Conservation (phyloP, 164 flowering plant genomes). For the Liriodendron chinense region DNA sequence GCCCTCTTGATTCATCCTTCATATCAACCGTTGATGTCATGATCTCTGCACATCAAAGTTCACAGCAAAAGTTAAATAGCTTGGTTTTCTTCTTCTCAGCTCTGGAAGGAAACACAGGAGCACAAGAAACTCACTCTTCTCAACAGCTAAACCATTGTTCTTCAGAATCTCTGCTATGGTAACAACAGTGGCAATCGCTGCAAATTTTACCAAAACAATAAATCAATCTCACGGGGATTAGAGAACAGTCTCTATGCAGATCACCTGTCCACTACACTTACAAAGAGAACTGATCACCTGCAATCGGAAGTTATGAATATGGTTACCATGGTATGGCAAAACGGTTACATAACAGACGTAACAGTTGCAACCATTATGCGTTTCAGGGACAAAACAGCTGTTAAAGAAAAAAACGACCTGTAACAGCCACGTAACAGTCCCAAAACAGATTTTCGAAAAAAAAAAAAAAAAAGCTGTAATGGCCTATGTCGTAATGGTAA, state of each 20-base stretch:
- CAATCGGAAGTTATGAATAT: too few relatives aligned
- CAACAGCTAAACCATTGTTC: conserved; percentile 46
- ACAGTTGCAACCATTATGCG: too few relatives aligned
- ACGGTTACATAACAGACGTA: too few relatives aligned
- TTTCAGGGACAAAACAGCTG: too few relatives aligned
- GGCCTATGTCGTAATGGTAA: too few relatives aligned
- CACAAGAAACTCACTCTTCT: conserved; percentile 28
- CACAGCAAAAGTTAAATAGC: neutral
- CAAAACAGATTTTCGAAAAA: too few relatives aligned
- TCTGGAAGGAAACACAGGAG: neutral
- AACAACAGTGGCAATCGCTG: conserved; percentile 54
- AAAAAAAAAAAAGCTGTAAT: too few relatives aligned
- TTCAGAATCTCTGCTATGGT: conserved; percentile 50
- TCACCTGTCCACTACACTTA: too few relatives aligned
- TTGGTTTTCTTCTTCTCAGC: neutral
- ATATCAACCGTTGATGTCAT: conserved; percentile 84
- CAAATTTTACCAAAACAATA: conserved; percentile 1
- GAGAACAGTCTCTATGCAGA: neutral
- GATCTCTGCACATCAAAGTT: conserved; percentile 47
- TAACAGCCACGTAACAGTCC: too few relatives aligned
- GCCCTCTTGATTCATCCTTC: conserved; percentile 72
- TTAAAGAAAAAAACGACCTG: too few relatives aligned
- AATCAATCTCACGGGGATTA: neutral
- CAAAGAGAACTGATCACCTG: too few relatives aligned
- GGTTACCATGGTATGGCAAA: too few relatives aligned